Conservation (phyloP, 352 stramenopile species). For the Phytophthora meadii region DNA sequence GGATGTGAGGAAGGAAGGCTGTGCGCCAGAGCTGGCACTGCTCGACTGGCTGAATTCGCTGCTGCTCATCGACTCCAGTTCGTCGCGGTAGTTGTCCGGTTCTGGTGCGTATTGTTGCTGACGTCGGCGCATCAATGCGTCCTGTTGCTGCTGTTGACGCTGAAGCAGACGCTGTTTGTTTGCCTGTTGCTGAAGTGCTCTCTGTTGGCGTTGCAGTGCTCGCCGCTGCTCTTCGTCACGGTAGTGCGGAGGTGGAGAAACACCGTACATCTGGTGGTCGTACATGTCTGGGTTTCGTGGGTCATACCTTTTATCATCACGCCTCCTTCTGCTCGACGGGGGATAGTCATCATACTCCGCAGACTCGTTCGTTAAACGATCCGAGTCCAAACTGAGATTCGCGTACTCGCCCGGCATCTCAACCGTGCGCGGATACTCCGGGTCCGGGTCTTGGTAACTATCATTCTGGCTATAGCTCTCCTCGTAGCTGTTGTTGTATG, state of each 20-base stretch:
- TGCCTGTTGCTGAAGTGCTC: constrained; percentile 35
- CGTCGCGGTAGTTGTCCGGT: constrained; percentile 18
- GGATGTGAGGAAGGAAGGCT: constrained; percentile 47
- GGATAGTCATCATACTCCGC: constrained; percentile 29
- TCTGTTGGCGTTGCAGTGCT: constrained; percentile 42
- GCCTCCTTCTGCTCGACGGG: constrained; percentile 18
- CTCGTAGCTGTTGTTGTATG: constrained; percentile 28
- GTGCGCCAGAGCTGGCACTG: constrained; percentile 17
- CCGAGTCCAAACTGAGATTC: constrained; percentile 20
- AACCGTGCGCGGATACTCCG: constrained; percentile 27
- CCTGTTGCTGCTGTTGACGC: constrained; percentile 37
- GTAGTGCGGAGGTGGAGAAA: constrained; percentile 26
- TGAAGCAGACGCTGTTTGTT: constrained; percentile 37
- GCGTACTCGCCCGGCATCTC: constrained; percentile 33
- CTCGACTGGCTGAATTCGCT: constrained; percentile 47
- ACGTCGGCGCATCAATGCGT: constrained; percentile 19
- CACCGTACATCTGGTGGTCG: constrained; percentile 27
- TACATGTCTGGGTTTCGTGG: constrained; percentile 37
- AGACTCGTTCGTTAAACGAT: constrained; percentile 28
- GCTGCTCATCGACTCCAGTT: constrained; percentile 22
- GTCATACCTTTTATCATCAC: constrained; percentile 34
- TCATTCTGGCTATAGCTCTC: constrained; percentile 28
- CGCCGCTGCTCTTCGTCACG: constrained; percentile 29
- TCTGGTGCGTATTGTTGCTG: constrained; percentile 24
- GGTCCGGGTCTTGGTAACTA: constrained; percentile 35